A percentile compares a stretch with the other conserved stretches of the same genome.
phyloP scores from a whole-genome alignment of 2,329 filamentous ascomycete species.

The Fusarium domesticum region DNA sequence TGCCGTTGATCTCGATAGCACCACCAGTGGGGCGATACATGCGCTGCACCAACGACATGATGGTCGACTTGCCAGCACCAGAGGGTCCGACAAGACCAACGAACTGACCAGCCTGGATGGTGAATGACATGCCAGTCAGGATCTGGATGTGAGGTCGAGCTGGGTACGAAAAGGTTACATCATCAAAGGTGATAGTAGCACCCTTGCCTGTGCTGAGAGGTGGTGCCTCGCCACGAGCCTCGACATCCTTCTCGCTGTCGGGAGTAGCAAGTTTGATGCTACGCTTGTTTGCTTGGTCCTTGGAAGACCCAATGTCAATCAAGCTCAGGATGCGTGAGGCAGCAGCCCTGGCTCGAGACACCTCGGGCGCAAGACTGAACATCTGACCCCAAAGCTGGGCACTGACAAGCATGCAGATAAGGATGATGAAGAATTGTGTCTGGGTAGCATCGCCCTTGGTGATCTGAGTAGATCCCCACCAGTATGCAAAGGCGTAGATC shows the following conservation, averaged over 20 bases:
- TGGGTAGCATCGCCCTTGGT: slow-evolving; percentile 60
- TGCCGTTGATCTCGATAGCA: slow-evolving; percentile 43
- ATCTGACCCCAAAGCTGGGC: slow-evolving; percentile 72
- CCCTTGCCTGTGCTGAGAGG: slow-evolving; percentile 31
- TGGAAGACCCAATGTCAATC: slow-evolving; percentile 43
- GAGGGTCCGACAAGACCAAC: slow-evolving; percentile 63
- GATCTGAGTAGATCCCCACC: slow-evolving; percentile 74
- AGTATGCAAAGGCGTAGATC: slow-evolving; percentile 73
- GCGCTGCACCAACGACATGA: slow-evolving; percentile 53
- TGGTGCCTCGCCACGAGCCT: slow-evolving; percentile 34
- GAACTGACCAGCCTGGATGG: slow-evolving; percentile 58
- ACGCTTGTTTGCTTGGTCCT: slow-evolving; percentile 17
- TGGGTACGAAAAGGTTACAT: slow-evolving; percentile 65
- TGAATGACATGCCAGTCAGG: slow-evolving; percentile 54
- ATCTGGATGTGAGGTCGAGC: slow-evolving; percentile 57
- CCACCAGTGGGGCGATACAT: slow-evolving; percentile 46
- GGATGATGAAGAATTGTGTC: slow-evolving; percentile 72
- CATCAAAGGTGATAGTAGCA: slow-evolving; percentile 51
- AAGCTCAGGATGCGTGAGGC: slow-evolving; percentile 55
- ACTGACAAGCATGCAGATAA: slow-evolving; percentile 68
- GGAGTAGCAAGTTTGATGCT: slow-evolving; percentile 7
- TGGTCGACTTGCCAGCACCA: slow-evolving; percentile 66
- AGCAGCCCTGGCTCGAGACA: slow-evolving; percentile 64
- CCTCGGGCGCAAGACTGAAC: slow-evolving; percentile 71
- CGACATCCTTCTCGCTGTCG: slow-evolving; percentile 36